Percentiles rank a stretch among this genome's conserved stretches.
phyloP scores from a whole-genome alignment of 495 filamentous ascomycete species.

The Massariosphaeria phaeospora region DNA sequence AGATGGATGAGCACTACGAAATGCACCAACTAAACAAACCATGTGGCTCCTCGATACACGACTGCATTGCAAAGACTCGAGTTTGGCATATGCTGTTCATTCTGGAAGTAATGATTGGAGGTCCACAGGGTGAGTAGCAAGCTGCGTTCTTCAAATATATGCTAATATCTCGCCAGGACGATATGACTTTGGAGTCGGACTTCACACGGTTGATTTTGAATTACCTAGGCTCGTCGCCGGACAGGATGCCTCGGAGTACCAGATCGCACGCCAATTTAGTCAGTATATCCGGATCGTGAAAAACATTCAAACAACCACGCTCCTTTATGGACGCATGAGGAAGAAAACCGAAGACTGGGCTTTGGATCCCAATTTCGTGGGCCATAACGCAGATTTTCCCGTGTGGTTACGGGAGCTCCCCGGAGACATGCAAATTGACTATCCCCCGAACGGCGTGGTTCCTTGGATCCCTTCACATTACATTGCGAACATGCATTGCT shows the following conservation, averaged over 20 bases:
- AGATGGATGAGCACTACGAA: slow-evolving; percentile 79
- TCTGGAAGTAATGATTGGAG: slow-evolving; percentile 89
- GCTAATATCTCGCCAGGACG: slow-evolving; percentile 55
- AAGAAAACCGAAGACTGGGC: slow-evolving; percentile 81
- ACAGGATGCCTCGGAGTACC: slow-evolving; percentile 69
- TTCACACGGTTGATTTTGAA: slow-evolving; percentile 71
- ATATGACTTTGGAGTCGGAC: slow-evolving; percentile 69
- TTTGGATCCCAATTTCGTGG: slow-evolving; percentile 75
- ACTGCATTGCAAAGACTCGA: slow-evolving; percentile 78
- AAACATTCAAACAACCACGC: slow-evolving; percentile 71
- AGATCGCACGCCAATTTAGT: slow-evolving; percentile 73
- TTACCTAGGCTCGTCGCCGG: slow-evolving; percentile 59
- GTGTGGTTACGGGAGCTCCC: slow-evolving; percentile 77
- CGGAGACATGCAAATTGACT: slow-evolving; percentile 69
- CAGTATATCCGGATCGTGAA: slow-evolving; percentile 72
- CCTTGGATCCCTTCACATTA: slow-evolving; percentile 89
- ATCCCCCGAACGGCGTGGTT: slow-evolving; percentile 70
- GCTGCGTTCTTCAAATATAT: not conserved
- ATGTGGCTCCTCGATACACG: slow-evolving; percentile 63
- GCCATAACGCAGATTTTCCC: slow-evolving; percentile 66
- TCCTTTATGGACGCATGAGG: slow-evolving; percentile 70
- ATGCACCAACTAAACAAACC: slow-evolving; percentile 64
- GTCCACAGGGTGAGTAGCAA: slow-evolving; percentile 70
- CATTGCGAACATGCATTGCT: slow-evolving; percentile 85
- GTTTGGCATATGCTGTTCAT: slow-evolving; percentile 89